Conservation (phyloP, 768 basidiomycete genomes). For the Dendrothele bispora region DNA sequence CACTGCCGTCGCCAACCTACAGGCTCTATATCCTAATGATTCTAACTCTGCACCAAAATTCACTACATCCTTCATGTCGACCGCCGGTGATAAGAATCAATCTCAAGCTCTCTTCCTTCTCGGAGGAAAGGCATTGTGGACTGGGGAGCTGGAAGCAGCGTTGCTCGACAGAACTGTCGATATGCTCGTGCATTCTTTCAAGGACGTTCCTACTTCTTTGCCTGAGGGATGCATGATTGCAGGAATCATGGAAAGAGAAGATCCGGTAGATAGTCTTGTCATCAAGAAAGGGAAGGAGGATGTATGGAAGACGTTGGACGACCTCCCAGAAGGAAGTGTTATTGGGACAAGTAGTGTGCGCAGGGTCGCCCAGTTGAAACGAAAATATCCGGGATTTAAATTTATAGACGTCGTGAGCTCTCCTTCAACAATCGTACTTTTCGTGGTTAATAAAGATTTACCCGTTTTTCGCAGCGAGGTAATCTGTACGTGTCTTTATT, state of each 20-base stretch:
- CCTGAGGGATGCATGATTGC: slow-evolving; percentile 84
- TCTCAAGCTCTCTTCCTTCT: slow-evolving; percentile 82
- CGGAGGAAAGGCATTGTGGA: slow-evolving; percentile 94
- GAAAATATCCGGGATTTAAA: slow-evolving; percentile 69
- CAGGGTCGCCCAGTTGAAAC: slow-evolving; percentile 85
- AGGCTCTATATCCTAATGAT: slow-evolving; percentile 45
- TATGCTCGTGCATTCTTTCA: slow-evolving; percentile 89
- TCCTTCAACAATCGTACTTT: slow-evolving; percentile 3
- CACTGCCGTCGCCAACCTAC: slow-evolving; percentile 66
- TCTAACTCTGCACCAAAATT: slow-evolving; percentile 41
- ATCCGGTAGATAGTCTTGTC: slow-evolving; percentile 87
- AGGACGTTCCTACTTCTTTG: slow-evolving; percentile 90
- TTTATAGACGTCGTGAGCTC: slow-evolving; percentile 87
- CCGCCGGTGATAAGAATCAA: slow-evolving; percentile 90
- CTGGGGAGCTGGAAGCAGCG: slow-evolving; percentile 90
- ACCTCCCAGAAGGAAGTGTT: slow-evolving; percentile 83
- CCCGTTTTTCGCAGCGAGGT: slow-evolving; percentile 56
- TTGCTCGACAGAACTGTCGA: slow-evolving; percentile 75
- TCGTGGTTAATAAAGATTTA: background rate
- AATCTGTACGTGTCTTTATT: slow-evolving; percentile 63
- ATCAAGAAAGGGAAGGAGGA: slow-evolving; percentile 65
- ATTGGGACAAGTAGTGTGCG: slow-evolving; percentile 97
- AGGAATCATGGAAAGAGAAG: slow-evolving; percentile 83
- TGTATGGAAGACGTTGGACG: slow-evolving; percentile 70
- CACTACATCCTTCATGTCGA: slow-evolving; percentile 49